Conservation (phyloP, 225 moss, liverwort and hornwort genomes). For the Bryoerythrophyllum caledonicum region DNA sequence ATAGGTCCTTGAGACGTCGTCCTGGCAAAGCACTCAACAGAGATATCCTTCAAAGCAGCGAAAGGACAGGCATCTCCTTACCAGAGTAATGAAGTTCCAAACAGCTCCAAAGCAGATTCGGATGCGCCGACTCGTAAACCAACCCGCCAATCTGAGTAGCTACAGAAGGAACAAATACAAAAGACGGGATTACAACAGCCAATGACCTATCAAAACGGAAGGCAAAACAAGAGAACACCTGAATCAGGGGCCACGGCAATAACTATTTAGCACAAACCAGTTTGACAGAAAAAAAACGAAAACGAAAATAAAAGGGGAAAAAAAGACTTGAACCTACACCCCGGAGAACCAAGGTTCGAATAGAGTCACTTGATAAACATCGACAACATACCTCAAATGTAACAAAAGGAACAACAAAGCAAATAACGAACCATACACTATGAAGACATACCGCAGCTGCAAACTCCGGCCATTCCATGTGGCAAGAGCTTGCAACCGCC, state of each 20-base stretch:
- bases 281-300: too few relatives aligned
- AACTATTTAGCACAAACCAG: too few relatives aligned
- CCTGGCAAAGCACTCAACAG: not conserved
- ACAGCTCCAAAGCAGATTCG: not conserved
- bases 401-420: too few relatives aligned
- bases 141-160: not conserved
- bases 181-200: not conserved
- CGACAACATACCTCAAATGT: too few relatives aligned
- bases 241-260: too few relatives aligned
- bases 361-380: too few relatives aligned
- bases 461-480: not conserved
- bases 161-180: not conserved
- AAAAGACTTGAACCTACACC: too few relatives aligned
- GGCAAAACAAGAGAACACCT: too few relatives aligned
- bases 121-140: not conserved
- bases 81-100: rapidly evolving
- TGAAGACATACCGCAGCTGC: not conserved
- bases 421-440: not conserved
- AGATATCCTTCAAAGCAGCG: rapidly evolving
- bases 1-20: too few relatives aligned
- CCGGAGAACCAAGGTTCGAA: too few relatives aligned
- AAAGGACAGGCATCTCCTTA: not conserved
- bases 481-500: not conserved
- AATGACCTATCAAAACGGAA: too few relatives aligned
- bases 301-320: too few relatives aligned